Base-by-base conservation (phyloP, 345 rosid genomes). In the Rubroshorea leprosula region DNA sequence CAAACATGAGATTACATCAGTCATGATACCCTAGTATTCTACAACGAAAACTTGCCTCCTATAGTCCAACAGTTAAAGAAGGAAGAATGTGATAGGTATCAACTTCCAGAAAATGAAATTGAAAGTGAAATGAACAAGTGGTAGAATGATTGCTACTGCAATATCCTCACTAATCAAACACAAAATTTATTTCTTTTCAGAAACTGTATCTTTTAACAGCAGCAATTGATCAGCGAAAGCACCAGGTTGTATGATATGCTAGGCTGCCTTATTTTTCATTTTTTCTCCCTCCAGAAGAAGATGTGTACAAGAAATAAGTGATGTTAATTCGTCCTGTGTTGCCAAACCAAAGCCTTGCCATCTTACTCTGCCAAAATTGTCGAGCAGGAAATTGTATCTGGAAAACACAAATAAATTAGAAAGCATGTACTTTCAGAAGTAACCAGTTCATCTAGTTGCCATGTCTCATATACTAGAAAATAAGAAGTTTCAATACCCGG, bases 271-370 rank as follows among this genome's bases (percentile, higher is more conserved):
- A 82, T 39, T 78, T 66, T 51, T 80, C 83, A 74, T n/a, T n/a
- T n/a, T n/a, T 35, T 35, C 41, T 3, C 41, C 41, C 41, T 80
- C 81, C 71, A 89, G 65, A 55, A 93, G 94, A 56, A 65, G 75
- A 23, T 85, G 70, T 7, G 96, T 75, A 75, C 92, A 82, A 22
- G 87, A 89, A 72, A 80, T 62, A 49, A 93, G 92, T 48, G 91
- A 86, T 0, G 92, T 72, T 58, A 85, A 25, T 77, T 93, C 94
- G 55, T 86, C 94, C 21, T 76, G 27, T 21, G 90, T 77, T 46
- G 97, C 83, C 45, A 57, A 43, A 58, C 98, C 98, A 68, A 68
- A 83, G 54, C 98, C 98, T 69, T 86, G 91, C 98, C 98, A 92
- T 78, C 98, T 80, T 69, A 92, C 70, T 74, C 82, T 84, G 51